Conservation (phyloP, 257 asterid species). For the Nicotiana tomentosiformis region DNA sequence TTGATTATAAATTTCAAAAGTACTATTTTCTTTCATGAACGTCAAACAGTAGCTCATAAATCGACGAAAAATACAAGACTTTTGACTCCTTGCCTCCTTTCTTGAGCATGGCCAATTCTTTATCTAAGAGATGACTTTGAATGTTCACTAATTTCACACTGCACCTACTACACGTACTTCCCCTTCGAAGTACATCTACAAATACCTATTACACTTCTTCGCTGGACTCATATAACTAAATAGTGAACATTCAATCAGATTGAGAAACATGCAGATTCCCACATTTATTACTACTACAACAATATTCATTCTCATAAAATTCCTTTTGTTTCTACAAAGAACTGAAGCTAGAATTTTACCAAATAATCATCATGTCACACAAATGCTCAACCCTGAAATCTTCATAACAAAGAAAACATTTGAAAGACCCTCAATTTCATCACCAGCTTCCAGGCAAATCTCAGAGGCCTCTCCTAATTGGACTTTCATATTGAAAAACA, state of each 20-base stretch:
- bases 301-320: neutral
- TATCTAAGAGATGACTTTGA: neutral
- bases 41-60: too few relatives aligned
- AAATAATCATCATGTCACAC: neutral
- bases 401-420: neutral
- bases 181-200: neutral
- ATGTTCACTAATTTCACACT: slow-evolving; percentile 2
- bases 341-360: neutral
- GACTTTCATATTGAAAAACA: neutral
- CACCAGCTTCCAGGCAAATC: neutral
- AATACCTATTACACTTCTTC: neutral
- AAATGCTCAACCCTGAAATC: neutral
- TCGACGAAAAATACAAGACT: neutral
- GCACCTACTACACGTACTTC: neutral
- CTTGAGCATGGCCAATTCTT: neutral
- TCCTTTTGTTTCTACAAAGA: neutral
- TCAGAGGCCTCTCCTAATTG: neutral
- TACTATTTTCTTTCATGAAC: too few relatives aligned
- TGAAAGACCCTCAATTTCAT: neutral
- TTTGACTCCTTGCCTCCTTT: neutral
- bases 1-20: too few relatives aligned
- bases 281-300: neutral
- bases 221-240: neutral
- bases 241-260: neutral
- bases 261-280: neutral